phyloP scores from a whole-genome alignment of 176 grass and related monocot genomes.

The Oryza glaberrima region DNA sequence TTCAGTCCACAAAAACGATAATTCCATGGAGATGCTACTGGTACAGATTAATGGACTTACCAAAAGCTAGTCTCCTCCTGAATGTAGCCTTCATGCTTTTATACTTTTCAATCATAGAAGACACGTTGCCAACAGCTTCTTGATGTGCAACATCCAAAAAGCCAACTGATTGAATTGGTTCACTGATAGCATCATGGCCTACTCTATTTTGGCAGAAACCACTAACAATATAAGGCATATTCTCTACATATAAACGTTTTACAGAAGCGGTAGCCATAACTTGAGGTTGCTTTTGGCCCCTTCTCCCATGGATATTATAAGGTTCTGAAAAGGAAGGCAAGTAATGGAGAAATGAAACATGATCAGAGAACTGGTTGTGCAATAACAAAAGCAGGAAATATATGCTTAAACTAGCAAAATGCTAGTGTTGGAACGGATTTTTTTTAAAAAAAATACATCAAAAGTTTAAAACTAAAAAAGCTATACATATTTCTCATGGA shows the following conservation, averaged over 20 bases:
- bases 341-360: constrained; percentile 30
- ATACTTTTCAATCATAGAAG: constrained; percentile 94
- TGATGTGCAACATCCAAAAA: constrained; percentile 57
- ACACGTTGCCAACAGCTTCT: constrained; percentile 67
- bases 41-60: constrained; percentile 50
- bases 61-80: constrained; percentile 90
- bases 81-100: constrained; percentile 82
- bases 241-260: constrained; percentile 92
- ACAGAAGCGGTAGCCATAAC: constrained; percentile 81
- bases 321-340: constrained; percentile 68
- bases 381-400: constrained; percentile 1
- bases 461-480: constrained; percentile 1
- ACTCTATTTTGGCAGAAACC: constrained; percentile 76
- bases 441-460: neutral
- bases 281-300: constrained; percentile 97
- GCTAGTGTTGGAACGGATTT: neutral
- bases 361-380: constrained; percentile 11
- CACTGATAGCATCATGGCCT: constrained; percentile 50
- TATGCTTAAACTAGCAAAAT: constrained; percentile 2
- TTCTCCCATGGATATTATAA: constrained; percentile 77
- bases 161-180: constrained; percentile 58
- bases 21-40: constrained; percentile 19
- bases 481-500: neutral
- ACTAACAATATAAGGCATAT: constrained; percentile 85
- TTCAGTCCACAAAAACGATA: neutral